Evolutionary conservation across 140 eudicot genomes (phyloP), one percentile per base, ranked within the genome.

Genomic region (Bidens hawaiensis): DNA sequence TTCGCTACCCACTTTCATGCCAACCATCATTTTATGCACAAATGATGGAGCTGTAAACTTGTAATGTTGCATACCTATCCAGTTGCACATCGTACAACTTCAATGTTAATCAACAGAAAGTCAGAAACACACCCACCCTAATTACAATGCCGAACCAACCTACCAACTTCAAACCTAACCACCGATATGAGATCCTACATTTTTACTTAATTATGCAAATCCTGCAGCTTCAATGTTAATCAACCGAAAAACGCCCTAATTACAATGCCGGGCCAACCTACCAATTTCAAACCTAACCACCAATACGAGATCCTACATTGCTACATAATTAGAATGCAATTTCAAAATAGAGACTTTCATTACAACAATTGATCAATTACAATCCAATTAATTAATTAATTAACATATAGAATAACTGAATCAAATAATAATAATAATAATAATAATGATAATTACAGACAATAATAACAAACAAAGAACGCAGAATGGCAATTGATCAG

Each of bases 131-230:
- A n/a, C 13, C 31, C 75, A 55, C 56, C 60, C 48, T 58, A 65
- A 67, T 48, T 24, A 40, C 65, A 74, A 74, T 67, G 74, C 69
- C 15, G 64, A 19, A 15, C 64, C 74, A n/a, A 65, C 24, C 54
- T 16, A 18, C 38, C 53, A 33, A 31, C 60, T 26, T 16, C 57
- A n/a, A 64, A 22, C 58, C 74, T 47, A 48, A 26, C 19, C 28
- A 26, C 19, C 28, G 45, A 48, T 0, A 45, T 42, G 21, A 60
- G 58, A 67, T 67, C 70, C 34, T 36, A 19, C 15, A 12, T 28
- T 57, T 58, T 14, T 31, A 74, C 62, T 66, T 49, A 46, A 57
- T 40, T 21, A 40, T 36, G 52, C n/a, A n/a, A n/a, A n/a, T n/a
- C n/a, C n/a, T 53, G 40, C 45, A 38, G 45, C 1, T 31, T 31